A percentile compares a stretch with the other conserved stretches of the same genome.
Conservation (phyloP, 2,329 filamentous ascomycete species). For the Epichloe typhina region DNA sequence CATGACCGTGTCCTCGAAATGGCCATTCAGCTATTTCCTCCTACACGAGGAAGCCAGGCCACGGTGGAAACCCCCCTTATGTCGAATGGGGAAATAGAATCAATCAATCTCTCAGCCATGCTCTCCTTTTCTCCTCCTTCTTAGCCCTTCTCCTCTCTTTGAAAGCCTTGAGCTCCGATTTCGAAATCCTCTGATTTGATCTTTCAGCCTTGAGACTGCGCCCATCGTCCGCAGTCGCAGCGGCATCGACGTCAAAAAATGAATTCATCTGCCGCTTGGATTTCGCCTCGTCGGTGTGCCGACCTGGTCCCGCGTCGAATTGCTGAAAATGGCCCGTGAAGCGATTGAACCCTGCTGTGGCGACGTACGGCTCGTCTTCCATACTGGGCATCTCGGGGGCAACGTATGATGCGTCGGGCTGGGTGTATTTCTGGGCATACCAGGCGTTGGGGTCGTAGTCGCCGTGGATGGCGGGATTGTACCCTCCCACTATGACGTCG, state of each 20-base stretch:
- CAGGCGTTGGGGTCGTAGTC: constrained; percentile 94
- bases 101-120: constrained; percentile 64
- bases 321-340: constrained; percentile 78
- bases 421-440: constrained; percentile 56
- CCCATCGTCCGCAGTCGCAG: constrained; percentile 81
- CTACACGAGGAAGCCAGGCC: not conserved
- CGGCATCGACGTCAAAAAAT: constrained; percentile 91
- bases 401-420: constrained; percentile 18
- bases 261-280: constrained; percentile 78
- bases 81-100: not conserved
- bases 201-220: constrained; percentile 85
- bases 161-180: constrained; percentile 79
- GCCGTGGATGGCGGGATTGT: constrained; percentile 92
- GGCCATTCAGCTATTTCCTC: not conserved
- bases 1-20: not conserved
- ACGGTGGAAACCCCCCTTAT: not conserved
- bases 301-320: constrained; percentile 52
- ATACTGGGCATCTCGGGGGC: constrained; percentile 12
- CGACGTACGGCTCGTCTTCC: constrained; percentile 45
- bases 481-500: constrained; percentile 50
- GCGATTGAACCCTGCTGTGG: constrained; percentile 73
- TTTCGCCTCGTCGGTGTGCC: constrained; percentile 80
- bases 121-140: constrained; percentile 89
- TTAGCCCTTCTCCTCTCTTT: constrained; percentile 78
- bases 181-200: constrained; percentile 68